These are phyloP conservation scores for Chenopodium suecicum DNA, from an alignment of 148 eudicot species.

Conservation along the genomic window DNA sequence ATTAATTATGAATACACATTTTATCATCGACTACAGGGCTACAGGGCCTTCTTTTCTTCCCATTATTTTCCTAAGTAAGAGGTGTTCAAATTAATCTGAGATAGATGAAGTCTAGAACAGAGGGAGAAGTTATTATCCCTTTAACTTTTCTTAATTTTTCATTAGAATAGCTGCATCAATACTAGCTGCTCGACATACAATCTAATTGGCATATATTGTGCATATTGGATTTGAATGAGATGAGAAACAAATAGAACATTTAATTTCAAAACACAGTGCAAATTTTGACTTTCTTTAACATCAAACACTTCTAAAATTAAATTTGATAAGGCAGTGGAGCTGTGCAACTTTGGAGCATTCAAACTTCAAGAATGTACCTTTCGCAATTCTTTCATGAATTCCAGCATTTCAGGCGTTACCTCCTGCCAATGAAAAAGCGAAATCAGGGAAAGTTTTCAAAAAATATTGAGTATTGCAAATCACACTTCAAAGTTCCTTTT, in stretches of 20 bases:
- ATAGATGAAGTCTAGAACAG: no score
- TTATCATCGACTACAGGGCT: background rate
- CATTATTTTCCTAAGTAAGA: background rate
- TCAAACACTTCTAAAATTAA: background rate
- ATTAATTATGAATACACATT: background rate
- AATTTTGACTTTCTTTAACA: background rate
- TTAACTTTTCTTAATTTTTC: no score
- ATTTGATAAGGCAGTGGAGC: background rate
- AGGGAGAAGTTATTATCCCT: no score
- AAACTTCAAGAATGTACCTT: conserved; percentile 20
- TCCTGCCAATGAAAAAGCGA: conserved; percentile 14
- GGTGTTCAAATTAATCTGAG: no score
- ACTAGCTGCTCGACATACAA: background rate
- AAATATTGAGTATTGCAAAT: background rate
- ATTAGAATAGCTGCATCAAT: no score
- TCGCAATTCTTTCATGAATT: conserved; percentile 34
- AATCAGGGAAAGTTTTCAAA: background rate
- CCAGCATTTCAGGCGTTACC: conserved; percentile 33
- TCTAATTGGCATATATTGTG: background rate
- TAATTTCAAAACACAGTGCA: background rate
- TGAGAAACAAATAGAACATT: no score
- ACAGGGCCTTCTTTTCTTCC: background rate
- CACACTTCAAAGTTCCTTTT: background rate
- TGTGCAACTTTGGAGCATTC: background rate
- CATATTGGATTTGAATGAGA: background rate